phyloP scores from a whole-genome alignment of 1,284 basidiomycete species.

The Cutaneotrichosporon curvatum region DNA sequence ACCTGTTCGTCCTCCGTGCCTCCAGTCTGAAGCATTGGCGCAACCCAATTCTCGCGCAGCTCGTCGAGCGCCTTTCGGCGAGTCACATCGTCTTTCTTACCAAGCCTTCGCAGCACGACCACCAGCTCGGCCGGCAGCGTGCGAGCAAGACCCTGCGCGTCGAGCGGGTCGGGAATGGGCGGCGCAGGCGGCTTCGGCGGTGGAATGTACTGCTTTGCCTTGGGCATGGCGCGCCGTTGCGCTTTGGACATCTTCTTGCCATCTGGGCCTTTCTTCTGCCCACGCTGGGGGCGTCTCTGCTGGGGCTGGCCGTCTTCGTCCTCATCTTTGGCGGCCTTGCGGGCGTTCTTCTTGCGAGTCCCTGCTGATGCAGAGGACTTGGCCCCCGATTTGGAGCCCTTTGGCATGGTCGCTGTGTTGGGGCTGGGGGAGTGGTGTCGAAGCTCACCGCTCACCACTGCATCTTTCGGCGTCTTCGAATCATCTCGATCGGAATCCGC shows the following conservation, averaged over 20 bases:
- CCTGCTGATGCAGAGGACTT: constrained; percentile 61
- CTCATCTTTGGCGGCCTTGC: constrained; percentile 28
- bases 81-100: constrained; percentile 88
- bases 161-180: constrained; percentile 80
- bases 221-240: constrained; percentile 48
- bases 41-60: constrained; percentile 62
- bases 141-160: constrained; percentile 72
- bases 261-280: constrained; percentile 8
- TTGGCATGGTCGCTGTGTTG: constrained; percentile 6
- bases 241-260: constrained; percentile 42
- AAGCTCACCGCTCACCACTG: too few species aligned
- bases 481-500: neutral
- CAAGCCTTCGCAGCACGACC: constrained; percentile 70
- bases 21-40: constrained; percentile 33
- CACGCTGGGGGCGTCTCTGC: constrained; percentile 4
- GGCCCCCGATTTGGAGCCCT: constrained; percentile 2
- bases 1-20: constrained; percentile 49
- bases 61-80: constrained; percentile 83
- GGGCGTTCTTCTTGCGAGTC: constrained; percentile 64
- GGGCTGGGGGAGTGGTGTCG: too few species aligned
- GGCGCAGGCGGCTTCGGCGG: constrained; percentile 83
- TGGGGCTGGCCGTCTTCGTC: constrained; percentile 13
- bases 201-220: constrained; percentile 68
- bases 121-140: constrained; percentile 74
- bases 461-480: neutral